Evolutionary conservation across 176 grass and related monocot species (phyloP).

Genomic region (Triticum monococcum): DNA sequence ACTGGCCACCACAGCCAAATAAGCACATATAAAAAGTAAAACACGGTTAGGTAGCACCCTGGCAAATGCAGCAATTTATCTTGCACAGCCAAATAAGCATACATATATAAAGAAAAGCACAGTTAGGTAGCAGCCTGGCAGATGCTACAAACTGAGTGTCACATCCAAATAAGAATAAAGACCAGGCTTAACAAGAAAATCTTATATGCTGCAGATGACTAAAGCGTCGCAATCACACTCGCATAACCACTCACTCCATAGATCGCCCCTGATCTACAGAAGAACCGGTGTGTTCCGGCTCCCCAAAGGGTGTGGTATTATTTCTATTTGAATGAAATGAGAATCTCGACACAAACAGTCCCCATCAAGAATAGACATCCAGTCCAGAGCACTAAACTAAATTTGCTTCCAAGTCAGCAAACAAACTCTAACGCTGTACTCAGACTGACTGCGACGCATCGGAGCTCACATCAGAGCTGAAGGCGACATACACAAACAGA

Average conservation of each 20-base stretch:
- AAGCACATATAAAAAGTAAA: not conserved
- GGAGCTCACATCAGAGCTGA: not conserved
- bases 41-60: not conserved
- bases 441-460: conserved; percentile 11
- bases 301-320: not conserved
- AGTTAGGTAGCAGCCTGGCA: not conserved
- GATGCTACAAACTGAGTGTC: not conserved
- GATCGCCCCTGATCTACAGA: not conserved
- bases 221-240: not conserved
- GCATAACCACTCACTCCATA: not conserved
- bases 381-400: not conserved
- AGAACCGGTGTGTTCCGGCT: not conserved
- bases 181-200: not conserved
- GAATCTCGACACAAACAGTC: not conserved
- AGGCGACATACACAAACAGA: conserved; percentile 1
- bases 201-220: not conserved
- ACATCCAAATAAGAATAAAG: not conserved
- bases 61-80: not conserved
- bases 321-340: not conserved
- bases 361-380: not conserved
- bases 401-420: not conserved
- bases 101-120: not conserved
- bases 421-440: not conserved
- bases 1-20: not conserved
- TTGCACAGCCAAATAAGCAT: not conserved